phyloP scores from a whole-genome alignment of 352 stramenopile species.

The Pythium brachiatum region DNA sequence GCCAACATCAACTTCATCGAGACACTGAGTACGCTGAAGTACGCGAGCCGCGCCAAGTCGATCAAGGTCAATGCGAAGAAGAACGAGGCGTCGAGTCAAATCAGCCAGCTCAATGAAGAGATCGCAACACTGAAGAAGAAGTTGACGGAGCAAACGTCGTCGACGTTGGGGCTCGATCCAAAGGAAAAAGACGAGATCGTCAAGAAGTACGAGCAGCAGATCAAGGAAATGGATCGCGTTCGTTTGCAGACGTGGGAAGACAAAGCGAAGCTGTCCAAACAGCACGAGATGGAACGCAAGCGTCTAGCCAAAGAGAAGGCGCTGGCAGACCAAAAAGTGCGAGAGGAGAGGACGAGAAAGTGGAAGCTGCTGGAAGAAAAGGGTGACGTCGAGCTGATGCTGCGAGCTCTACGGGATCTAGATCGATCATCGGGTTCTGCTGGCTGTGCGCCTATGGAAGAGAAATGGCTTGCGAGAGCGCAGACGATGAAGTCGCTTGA shows the following conservation, averaged over 20 bases:
- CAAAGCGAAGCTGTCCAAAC: slow-evolving; percentile 82
- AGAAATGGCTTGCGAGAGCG: slow-evolving; percentile 55
- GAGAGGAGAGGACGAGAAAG: slow-evolving; percentile 78
- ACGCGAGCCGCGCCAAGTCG: slow-evolving; percentile 92
- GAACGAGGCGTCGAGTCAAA: slow-evolving; percentile 91
- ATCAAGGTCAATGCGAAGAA: slow-evolving; percentile 94
- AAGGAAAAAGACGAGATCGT: slow-evolving; percentile 89
- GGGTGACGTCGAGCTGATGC: slow-evolving; percentile 76
- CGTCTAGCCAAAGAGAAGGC: slow-evolving; percentile 77
- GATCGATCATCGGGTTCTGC: slow-evolving; percentile 24
- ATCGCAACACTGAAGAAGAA: slow-evolving; percentile 88
- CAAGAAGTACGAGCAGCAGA: slow-evolving; percentile 84
- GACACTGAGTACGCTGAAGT: slow-evolving; percentile 95
- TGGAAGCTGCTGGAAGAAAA: slow-evolving; percentile 86
- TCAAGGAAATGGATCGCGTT: slow-evolving; percentile 87
- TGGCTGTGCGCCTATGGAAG: slow-evolving; percentile 27
- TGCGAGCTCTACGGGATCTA: slow-evolving; percentile 69
- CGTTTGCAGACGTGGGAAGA: slow-evolving; percentile 87
- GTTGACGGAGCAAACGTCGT: slow-evolving; percentile 70
- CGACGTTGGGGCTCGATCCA: slow-evolving; percentile 62
- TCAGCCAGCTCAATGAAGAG: slow-evolving; percentile 89
- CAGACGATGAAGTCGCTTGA: slow-evolving; percentile 65
- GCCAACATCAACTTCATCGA: slow-evolving; percentile 95
- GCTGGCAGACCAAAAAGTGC: slow-evolving; percentile 71
- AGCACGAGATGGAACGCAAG: slow-evolving; percentile 85